phyloP scores from a whole-genome alignment of 2,329 filamentous ascomycete species.

The Hypoxylon sp. region DNA sequence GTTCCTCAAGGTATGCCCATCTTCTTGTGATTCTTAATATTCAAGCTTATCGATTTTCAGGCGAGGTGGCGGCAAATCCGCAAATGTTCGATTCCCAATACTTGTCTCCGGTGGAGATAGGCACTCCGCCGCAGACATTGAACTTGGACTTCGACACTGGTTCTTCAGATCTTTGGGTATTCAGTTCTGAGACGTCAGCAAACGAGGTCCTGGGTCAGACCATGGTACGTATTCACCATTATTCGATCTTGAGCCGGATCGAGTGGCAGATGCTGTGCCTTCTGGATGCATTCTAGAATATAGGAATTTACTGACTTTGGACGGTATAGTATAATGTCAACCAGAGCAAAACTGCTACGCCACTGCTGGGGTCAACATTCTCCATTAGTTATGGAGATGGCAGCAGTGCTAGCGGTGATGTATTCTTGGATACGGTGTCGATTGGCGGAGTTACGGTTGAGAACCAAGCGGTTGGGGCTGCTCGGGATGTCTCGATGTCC shows the following conservation, averaged over 20 bases:
- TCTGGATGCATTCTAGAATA: background rate
- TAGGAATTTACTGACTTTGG: constrained; percentile 10
- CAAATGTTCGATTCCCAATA: constrained; percentile 55
- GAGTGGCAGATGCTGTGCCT: background rate
- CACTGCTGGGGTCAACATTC: constrained; percentile 58
- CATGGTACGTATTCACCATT: constrained; percentile 35
- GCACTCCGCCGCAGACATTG: constrained; percentile 60
- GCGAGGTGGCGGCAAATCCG: constrained; percentile 52
- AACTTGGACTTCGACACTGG: constrained; percentile 64
- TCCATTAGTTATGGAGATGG: constrained; percentile 62
- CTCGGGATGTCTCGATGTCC: constrained; percentile 57
- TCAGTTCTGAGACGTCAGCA: constrained; percentile 57
- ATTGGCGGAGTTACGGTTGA: constrained; percentile 59
- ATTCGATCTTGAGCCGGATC: background rate
- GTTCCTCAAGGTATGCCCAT: constrained; percentile 32
- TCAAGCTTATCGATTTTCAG: constrained; percentile 39
- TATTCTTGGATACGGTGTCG: constrained; percentile 61
- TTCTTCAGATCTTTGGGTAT: constrained; percentile 65
- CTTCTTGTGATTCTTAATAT: background rate
- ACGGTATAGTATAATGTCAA: constrained; percentile 56
- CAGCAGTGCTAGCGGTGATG: constrained; percentile 59
- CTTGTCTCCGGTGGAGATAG: constrained; percentile 55
- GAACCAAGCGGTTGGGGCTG: constrained; percentile 61
- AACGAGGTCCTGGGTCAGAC: constrained; percentile 58
- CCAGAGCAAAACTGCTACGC: constrained; percentile 58